Base-by-base conservation (phyloP, 192 early-diverging fungal species). In the Spinellus fusiger region DNA sequence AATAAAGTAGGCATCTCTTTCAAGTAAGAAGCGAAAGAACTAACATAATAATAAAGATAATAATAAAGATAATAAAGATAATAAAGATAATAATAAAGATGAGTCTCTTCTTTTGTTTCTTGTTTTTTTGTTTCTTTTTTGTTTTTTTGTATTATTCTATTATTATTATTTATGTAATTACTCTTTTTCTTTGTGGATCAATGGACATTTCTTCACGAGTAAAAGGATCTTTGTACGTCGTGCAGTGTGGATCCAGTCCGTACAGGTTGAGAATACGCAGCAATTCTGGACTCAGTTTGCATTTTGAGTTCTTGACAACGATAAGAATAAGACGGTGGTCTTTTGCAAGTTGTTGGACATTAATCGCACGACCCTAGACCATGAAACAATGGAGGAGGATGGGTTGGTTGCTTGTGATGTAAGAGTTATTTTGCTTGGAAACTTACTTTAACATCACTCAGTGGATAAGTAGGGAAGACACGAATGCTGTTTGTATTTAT, bases 1-100 rank as follows among this genome's bases (percentile, higher is more conserved):
- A 22, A 73, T 52, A 49, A 63, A 73, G 44, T 73, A 73, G 8
- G 71, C 71, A 44, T 73, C 71, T 10, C 64, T 50, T 55, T 32
- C 34, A 49, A 73, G 44, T 18, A 73, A 33, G 15, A 70, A 49
- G 12, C 50, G 33, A 54, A 59, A 64, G 44, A 64, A 70, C 68
- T 70, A 26, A 20, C 50, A 52, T 29, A 16, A 52, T n/a, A 52
- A 52, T 28, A 52, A 58, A 28, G 22, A 34, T 37, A 9, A 34
- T 55, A 34, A 55, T 23, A 22, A 55, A 55, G 31, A 8, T 7
- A 31, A 35, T 55, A 35, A 55, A 55, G 35, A 55, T 55, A 31
- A 47, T n/a, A 40, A 58, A 58, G 9, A 58, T 22, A 58, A 58
- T n/a, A 28, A 12, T 8, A 58, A 10, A 40, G 15, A 25, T 49